Base-by-base conservation (phyloP, 1,284 basidiomycete genomes). In the Cerrena zonata region DNA sequence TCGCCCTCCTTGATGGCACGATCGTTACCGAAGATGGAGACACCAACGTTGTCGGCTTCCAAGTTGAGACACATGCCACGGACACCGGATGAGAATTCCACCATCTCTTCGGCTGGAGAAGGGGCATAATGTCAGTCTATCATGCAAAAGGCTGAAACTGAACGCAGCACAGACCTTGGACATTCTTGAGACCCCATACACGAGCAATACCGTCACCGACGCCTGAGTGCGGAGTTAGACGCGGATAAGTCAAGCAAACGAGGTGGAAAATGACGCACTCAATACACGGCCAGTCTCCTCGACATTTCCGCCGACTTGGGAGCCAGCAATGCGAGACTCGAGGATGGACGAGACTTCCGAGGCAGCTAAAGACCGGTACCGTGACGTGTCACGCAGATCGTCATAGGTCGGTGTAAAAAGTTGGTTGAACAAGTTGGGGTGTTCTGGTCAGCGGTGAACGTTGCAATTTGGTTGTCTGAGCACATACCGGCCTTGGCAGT, bases 161-260 rank as follows among this genome's bases (percentile, higher is more conserved):
- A 13, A 40, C 47, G 46, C 46, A 51, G 66, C 73, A 56, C 49
- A 30, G 62, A 91, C 90, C 91, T 78, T 96, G 94, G 69, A 98
- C 94, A 65, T 91, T 91, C 72, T 69, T 84, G 62, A 89, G 76
- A 72, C 86, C 86, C 92, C 95, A 98, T 68, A 99, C 94, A 86
- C 94, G 94, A 73, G 92, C 93, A 70, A 98, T 97, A 95, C 94
- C 95, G 76, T 98, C 95, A 91, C 94, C 94, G 65, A 98, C 95
- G 75, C 93, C 91, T 93, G 65, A 50, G 49, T 50, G 54, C 44
- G 43, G 49, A 56, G 64, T 46, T 21, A 30, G 27, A 45, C 42
- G 22, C 11, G 24, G 21, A 4, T 4, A 38, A 43, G 34, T 44
- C 46, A 24, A 22, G 15, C 46, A 44, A 30, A 39, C 47, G 45